Percentiles rank a stretch among this genome's conserved stretches.
phyloP scores from a whole-genome alignment of 176 grass and related monocot genomes.

The Dactylis glomerata region DNA sequence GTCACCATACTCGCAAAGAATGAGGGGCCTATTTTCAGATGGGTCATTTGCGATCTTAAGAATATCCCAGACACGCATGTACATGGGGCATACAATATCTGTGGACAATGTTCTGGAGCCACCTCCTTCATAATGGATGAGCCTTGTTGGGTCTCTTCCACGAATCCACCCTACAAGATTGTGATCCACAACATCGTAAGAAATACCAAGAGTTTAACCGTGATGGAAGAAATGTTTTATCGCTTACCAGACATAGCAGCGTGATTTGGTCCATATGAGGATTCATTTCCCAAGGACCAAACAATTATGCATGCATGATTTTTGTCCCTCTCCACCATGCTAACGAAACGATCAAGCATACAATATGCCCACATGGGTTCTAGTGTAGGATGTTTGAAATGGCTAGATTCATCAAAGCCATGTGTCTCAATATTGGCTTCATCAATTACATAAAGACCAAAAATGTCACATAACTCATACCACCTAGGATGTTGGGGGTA shows the following conservation, averaged over 20 bases:
- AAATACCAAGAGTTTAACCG: slow-evolving; percentile 7
- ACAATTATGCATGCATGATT: slow-evolving; percentile 91
- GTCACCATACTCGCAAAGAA: slow-evolving; percentile 91
- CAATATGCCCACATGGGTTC: slow-evolving; percentile 76
- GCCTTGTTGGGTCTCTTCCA: slow-evolving; percentile 74
- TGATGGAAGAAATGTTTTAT: slow-evolving; percentile 32
- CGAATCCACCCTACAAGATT: slow-evolving; percentile 78
- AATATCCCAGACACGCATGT: slow-evolving; percentile 98
- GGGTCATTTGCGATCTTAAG: slow-evolving; percentile 77
- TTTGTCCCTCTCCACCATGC: slow-evolving; percentile 98
- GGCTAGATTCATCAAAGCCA: slow-evolving; percentile 72
- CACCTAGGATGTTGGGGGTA: slow-evolving; percentile 94
- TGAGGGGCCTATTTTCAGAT: slow-evolving; percentile 88
- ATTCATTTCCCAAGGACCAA: slow-evolving; percentile 97
- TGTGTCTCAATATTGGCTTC: slow-evolving; percentile 98
- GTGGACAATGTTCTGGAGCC: slow-evolving; percentile 90
- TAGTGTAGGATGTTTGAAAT: slow-evolving; percentile 86
- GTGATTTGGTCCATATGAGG: slow-evolving; percentile 88
- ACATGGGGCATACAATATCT: slow-evolving; percentile 97
- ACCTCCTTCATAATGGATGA: slow-evolving; percentile 91
- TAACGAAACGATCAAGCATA: slow-evolving; percentile 88
- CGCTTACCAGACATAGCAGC: slow-evolving; percentile 85
- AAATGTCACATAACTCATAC: slow-evolving; percentile 95
- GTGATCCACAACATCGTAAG: slow-evolving; percentile 13
- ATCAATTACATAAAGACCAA: slow-evolving; percentile 92